These are phyloP conservation scores for Kodamaea kakaduensis DNA, from an alignment of 805 yeast species.

Conservation along the genomic window DNA sequence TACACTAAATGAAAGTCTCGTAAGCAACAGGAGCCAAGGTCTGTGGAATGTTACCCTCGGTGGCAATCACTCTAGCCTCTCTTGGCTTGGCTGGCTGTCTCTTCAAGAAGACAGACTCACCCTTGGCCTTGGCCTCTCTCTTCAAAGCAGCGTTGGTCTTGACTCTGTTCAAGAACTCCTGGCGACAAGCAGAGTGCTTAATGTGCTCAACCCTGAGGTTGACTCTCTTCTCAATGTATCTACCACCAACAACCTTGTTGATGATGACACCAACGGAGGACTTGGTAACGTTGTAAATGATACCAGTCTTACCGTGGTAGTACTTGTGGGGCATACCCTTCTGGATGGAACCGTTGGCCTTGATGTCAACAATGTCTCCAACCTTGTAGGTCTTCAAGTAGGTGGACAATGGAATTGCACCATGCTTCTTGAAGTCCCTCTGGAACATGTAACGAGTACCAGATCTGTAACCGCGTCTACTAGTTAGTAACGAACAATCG, in stretches of 20 bases:
- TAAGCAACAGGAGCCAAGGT: constrained; percentile 98
- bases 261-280: constrained; percentile 96
- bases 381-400: constrained; percentile 98
- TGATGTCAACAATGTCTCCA: constrained; percentile 99
- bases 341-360: constrained; percentile 98
- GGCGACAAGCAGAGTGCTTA: constrained; percentile 99
- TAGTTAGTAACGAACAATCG: too few species aligned
- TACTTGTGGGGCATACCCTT: constrained; percentile 99
- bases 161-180: constrained; percentile 98
- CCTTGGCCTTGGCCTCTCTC: constrained; percentile 92
- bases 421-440: constrained; percentile 99
- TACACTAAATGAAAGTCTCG: constrained; percentile 98
- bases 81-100: constrained; percentile 99
- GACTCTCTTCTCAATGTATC: constrained; percentile 98
- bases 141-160: constrained; percentile 92
- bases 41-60: constrained; percentile 84
- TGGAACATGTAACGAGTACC: constrained; percentile 99
- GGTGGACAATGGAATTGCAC: constrained; percentile 89
- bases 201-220: constrained; percentile 98
- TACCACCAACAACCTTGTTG: constrained; percentile 98
- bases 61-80: constrained; percentile 78
- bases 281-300: constrained; percentile 98
- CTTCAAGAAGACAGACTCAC: constrained; percentile 87
- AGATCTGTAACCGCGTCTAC: constrained; percentile 96
- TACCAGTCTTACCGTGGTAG: constrained; percentile 99